Evolutionary conservation across 1,284 basidiomycete species (phyloP), one percentile per base, ranked within the genome.

Genomic region (Neonothopanus nambi): DNA sequence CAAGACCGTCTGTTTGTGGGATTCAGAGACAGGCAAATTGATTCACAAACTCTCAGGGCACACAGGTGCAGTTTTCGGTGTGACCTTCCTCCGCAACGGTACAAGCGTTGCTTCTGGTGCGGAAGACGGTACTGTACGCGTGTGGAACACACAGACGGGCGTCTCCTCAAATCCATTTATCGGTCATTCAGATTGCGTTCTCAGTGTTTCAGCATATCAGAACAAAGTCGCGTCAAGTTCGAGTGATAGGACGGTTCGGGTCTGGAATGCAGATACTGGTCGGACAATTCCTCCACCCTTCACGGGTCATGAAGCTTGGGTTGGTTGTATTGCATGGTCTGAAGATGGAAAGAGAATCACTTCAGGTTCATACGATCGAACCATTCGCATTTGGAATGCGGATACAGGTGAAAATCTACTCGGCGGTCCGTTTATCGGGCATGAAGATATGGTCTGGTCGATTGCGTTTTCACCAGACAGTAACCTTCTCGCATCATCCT

Each of bases 71-170:
- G 56, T 64, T 26, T 57, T 46, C 18, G 44, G 60, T 40, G 57
- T 63, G 37, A 47, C 51, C n/a, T 62, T 61, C 39, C 64, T 63
- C 1, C 51, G 59, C 2, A 58, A 63, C 46, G 55, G 59, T 3
- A 45, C 21, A 2, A 49, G 52, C 18, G 53, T 71, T 17, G 63
- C 60, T 3, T 67, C 66, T 36, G 62, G 65, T 23, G 62, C 64
- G 7, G 42, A 54, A 33, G 69, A 70, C 44, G 20, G 50, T 6
- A 65, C 62, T 41, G 39, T 41, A 21, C 39, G 39, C 24, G 39
- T 41, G 3, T 41, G 39, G 39, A n/a, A n/a, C n/a, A n/a, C n/a
- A n/a, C n/a, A n/a, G n/a, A n/a, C n/a, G n/a, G n/a, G n/a, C n/a
- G n/a, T n/a, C n/a, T n/a, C n/a, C n/a, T n/a, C n/a, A n/a, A n/a